Evolutionary conservation across 129 eudicot species (phyloP).

Genomic region (Daucus carota): DH1_v3.0 NC_030383.2:45631501-45632000

Average conservation of each 20-base stretch:
- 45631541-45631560: slow-evolving; percentile 23
- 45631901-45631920: slow-evolving; percentile 95
- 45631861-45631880: neutral
- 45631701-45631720: slow-evolving; percentile 99
- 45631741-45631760: neutral
- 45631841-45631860: too few relatives aligned
- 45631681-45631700: slow-evolving; percentile 92
- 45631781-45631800: neutral
- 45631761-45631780: neutral
- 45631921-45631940: slow-evolving; percentile 75
- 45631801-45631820: neutral
- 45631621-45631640: slow-evolving; percentile 66
- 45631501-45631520: slow-evolving; percentile 44
- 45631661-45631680: slow-evolving; percentile 93
- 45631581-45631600: slow-evolving; percentile 32
- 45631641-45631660: slow-evolving; percentile 67
- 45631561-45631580: slow-evolving; percentile 41
- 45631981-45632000: slow-evolving; percentile 86
- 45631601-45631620: slow-evolving; percentile 46
- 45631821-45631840: neutral
- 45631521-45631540: slow-evolving; percentile 38
- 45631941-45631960: slow-evolving; percentile 94
- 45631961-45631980: slow-evolving; percentile 98
- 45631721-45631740: slow-evolving; percentile 9
- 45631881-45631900: slow-evolving; percentile 39